A percentile compares a stretch with the other conserved stretches of the same genome.
These are phyloP conservation scores for Vitis labrusca DNA, from an alignment of 164 flowering plant genomes.

Conservation along the genomic window DNA sequence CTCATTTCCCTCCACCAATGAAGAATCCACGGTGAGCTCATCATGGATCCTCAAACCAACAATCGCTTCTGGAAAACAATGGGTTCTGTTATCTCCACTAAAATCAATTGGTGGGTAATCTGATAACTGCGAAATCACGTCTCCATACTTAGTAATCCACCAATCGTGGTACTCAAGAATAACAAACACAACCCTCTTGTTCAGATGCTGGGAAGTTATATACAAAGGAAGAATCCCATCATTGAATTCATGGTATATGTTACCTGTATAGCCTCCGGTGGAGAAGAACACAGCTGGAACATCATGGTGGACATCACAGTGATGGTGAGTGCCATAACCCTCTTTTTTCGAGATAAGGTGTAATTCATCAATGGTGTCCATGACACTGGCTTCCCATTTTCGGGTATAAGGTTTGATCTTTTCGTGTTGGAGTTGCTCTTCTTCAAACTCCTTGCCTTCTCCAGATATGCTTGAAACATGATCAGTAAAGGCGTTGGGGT, in stretches of 20 bases:
- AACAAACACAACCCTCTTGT: constrained; percentile 77
- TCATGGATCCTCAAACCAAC: constrained; percentile 83
- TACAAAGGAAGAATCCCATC: constrained; percentile 86
- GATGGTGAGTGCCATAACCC: constrained; percentile 14
- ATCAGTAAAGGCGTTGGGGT: constrained; percentile 5
- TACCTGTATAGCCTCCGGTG: constrained; percentile 92
- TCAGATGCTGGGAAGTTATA: constrained; percentile 75
- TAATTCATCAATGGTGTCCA: constrained; percentile 73
- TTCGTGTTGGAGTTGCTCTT: constrained; percentile 44
- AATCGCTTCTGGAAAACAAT: constrained; percentile 81
- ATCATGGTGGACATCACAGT: constrained; percentile 68
- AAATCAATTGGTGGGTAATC: constrained; percentile 73
- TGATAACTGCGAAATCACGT: constrained; percentile 64
- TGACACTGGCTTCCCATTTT: constrained; percentile 82
- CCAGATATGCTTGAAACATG: background rate
- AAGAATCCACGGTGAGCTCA: constrained; percentile 73
- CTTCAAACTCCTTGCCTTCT: constrained; percentile 9
- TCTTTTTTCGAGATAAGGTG: constrained; percentile 37
- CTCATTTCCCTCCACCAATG: constrained; percentile 46
- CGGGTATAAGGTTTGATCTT: constrained; percentile 86
- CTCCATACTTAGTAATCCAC: constrained; percentile 81
- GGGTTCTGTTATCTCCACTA: constrained; percentile 48
- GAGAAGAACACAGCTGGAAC: constrained; percentile 91
- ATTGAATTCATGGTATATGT: constrained; percentile 92
- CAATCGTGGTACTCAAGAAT: constrained; percentile 80